Conservation (phyloP, 495 filamentous ascomycete species). For the Evernia prunastri region DNA sequence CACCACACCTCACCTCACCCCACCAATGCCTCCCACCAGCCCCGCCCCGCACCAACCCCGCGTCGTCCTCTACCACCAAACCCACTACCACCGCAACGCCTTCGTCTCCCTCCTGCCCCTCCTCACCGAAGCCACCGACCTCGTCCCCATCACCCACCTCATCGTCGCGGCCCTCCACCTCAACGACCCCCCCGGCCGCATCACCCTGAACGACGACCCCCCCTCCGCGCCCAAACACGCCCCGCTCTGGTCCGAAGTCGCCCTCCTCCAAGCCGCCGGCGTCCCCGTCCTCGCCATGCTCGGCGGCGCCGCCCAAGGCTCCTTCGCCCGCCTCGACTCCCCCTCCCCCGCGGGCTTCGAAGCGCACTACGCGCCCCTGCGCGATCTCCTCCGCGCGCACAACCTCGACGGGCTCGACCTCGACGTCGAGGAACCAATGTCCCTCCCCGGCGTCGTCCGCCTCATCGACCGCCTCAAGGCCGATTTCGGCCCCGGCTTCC, state of each 20-base stretch:
- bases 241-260: conserved; percentile 64
- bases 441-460: conserved; percentile 57
- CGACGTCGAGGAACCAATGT: conserved; percentile 78
- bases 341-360: no score
- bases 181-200: conserved; percentile 49
- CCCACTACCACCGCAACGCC: conserved; percentile 51
- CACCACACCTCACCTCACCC: not conserved
- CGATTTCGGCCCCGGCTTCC: conserved; percentile 64
- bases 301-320: conserved; percentile 69
- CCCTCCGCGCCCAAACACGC: conserved; percentile 50
- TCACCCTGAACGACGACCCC: conserved; percentile 72
- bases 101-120: conserved; percentile 68
- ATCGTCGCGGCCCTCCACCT: conserved; percentile 77
- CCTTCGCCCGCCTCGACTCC: conserved; percentile 62
- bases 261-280: conserved; percentile 54
- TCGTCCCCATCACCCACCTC: conserved; percentile 55
- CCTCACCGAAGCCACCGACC: conserved; percentile 38
- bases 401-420: conserved; percentile 68
- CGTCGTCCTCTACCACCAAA: conserved; percentile 69
- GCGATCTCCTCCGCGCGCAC: conserved; percentile 50
- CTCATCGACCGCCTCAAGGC: conserved; percentile 63
- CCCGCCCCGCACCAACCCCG: conserved; percentile 34
- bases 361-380: conserved; percentile 58
- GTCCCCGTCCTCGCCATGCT: conserved; percentile 76
- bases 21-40: conserved; percentile 11